These are phyloP conservation scores for Xylaria sp. DNA, from an alignment of 2,329 filamentous ascomycete genomes.

Conservation along the genomic window DNA sequence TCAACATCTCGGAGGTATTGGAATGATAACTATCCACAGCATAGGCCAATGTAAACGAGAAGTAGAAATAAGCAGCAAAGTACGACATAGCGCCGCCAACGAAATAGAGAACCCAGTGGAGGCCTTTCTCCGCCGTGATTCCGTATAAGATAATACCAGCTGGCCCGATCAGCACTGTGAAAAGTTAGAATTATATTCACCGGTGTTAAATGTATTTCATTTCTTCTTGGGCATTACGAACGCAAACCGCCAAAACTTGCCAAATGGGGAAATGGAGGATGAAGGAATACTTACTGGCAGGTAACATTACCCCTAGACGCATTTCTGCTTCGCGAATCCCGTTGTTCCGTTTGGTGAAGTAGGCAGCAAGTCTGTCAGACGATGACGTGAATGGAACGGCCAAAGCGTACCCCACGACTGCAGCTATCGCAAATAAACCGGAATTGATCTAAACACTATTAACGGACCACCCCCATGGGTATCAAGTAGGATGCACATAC, in stretches of 20 bases:
- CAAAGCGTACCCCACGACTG: constrained; percentile 53
- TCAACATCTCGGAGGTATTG: constrained; percentile 72
- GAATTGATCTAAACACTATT: constrained; percentile 44
- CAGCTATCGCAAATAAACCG: constrained; percentile 49
- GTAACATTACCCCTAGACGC: constrained; percentile 52
- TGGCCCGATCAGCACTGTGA: constrained; percentile 47
- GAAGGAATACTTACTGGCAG: constrained; percentile 42
- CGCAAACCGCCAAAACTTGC: not conserved
- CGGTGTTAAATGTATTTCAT: not conserved
- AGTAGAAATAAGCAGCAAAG: constrained; percentile 64
- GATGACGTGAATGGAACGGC: constrained; percentile 52
- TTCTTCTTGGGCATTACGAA: not conserved
- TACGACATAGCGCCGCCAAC: constrained; percentile 61
- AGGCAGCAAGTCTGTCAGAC: constrained; percentile 54
- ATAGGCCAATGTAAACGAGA: constrained; percentile 69
- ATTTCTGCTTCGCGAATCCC: constrained; percentile 58
- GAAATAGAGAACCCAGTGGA: constrained; percentile 61
- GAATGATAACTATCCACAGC: constrained; percentile 68
- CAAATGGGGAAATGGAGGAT: not conserved
- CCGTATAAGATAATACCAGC: constrained; percentile 53
- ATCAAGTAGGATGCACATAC: constrained; percentile 42
- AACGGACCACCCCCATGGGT: constrained; percentile 9
- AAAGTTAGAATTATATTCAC: constrained; percentile 14
- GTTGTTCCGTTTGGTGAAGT: constrained; percentile 52
- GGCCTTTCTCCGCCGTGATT: constrained; percentile 50